Evolutionary conservation across 768 basidiomycete species (phyloP).

Genomic region (Tricholoma saponaceum): DNA sequence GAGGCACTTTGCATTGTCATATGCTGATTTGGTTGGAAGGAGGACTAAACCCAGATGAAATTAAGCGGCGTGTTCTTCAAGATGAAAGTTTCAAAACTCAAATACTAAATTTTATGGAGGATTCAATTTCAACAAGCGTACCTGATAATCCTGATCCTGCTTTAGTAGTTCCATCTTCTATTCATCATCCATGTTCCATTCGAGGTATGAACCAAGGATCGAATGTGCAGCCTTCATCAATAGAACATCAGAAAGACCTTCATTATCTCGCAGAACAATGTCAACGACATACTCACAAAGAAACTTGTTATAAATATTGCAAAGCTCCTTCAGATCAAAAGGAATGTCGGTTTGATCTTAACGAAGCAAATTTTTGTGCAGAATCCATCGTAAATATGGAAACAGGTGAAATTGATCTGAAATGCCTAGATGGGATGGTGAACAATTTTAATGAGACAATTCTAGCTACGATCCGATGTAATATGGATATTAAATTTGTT

Average conservation of each 20-base stretch:
- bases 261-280: constrained; percentile 19
- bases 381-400: constrained; percentile 21
- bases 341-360: constrained; percentile 28
- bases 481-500: constrained; percentile 47
- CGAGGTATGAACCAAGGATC: neutral
- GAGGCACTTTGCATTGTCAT: constrained; percentile 35
- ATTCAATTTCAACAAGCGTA: constrained; percentile 21
- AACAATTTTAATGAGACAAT: constrained; percentile 42
- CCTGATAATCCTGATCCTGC: constrained; percentile 14
- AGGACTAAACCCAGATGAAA: constrained; percentile 21
- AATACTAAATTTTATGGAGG: constrained; percentile 23
- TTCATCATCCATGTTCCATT: constrained; percentile 17
- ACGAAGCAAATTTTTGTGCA: constrained; percentile 11
- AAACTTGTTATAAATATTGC: constrained; percentile 37
- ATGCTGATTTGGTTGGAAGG: constrained; percentile 35
- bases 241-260: constrained; percentile 16
- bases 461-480: constrained; percentile 29
- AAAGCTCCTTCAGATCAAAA: constrained; percentile 15
- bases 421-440: constrained; percentile 33
- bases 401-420: constrained; percentile 27
- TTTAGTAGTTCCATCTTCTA: constrained; percentile 2
- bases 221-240: neutral
- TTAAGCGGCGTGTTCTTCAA: constrained; percentile 5
- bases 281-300: constrained; percentile 28
- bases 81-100: constrained; percentile 15